A percentile compares a stretch with the other conserved stretches of the same genome.
Conservation (phyloP, 371 early-diverging fungal species). For the Circinella umbellata region DNA sequence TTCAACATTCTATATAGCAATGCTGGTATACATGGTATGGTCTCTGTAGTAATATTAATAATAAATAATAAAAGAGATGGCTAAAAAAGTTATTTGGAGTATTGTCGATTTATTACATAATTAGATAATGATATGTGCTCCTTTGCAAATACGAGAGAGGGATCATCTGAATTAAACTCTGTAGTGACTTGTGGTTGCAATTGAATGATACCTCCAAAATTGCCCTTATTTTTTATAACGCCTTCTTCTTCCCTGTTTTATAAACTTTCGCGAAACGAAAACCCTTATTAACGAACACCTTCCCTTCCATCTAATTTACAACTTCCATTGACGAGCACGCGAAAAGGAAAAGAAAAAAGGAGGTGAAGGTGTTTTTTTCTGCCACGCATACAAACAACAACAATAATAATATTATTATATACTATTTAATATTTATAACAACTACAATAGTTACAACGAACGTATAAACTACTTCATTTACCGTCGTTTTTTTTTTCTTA, state of each 20-base stretch:
- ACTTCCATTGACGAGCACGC: not conserved
- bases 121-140: too few species aligned
- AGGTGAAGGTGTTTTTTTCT: slow-evolving; percentile 1
- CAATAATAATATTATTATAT: not conserved
- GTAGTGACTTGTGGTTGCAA: not conserved
- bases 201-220: not conserved
- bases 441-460: not conserved
- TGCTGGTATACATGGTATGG: too few species aligned
- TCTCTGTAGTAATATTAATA: too few species aligned
- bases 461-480: too few species aligned
- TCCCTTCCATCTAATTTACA: not conserved
- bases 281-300: not conserved
- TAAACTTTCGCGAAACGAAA: not conserved
- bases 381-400: not conserved
- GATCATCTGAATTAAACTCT: not conserved
- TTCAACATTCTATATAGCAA: too few species aligned
- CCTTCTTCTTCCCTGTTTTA: not conserved
- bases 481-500: not conserved
- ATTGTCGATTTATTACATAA: too few species aligned
- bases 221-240: not conserved
- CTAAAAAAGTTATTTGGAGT: too few species aligned
- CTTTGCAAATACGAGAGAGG: not conserved
- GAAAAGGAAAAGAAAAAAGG: not conserved
- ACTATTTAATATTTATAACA: too few species aligned
- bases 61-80: too few species aligned